phyloP scores from a whole-genome alignment of 2,329 filamentous ascomycete genomes.

The Juglanconis juglandina region DNA sequence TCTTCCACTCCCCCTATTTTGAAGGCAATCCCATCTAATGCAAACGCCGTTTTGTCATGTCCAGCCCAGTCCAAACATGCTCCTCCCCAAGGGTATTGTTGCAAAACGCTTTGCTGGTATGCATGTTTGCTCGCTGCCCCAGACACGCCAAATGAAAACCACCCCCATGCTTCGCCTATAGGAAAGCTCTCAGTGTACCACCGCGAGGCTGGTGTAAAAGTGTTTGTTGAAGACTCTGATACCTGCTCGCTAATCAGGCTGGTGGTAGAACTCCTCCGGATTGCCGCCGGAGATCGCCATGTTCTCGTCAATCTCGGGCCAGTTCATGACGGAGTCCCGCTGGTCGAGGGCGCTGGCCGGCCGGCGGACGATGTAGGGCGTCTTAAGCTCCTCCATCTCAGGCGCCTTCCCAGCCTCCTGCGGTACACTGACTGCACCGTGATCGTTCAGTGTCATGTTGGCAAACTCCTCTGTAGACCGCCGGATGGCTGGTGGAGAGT shows the following conservation, averaged over 20 bases:
- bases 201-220: no score
- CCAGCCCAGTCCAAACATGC: neutral
- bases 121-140: neutral
- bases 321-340: constrained; percentile 12
- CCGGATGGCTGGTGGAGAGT: constrained; percentile 3
- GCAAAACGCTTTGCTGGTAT: neutral
- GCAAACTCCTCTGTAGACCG: constrained; percentile 15
- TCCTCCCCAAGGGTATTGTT: neutral
- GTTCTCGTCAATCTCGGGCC: constrained; percentile 14
- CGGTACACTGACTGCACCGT: neutral
- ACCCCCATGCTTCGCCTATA: no score
- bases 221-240: no score
- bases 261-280: constrained; percentile 18
- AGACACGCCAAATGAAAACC: neutral
- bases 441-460: constrained; percentile 11
- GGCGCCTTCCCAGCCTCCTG: constrained; percentile 1
- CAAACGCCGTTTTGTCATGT: constrained; percentile 2
- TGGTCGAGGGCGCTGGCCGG: constrained; percentile 14
- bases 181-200: neutral
- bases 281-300: constrained; percentile 10
- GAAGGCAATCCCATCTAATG: neutral
- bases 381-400: constrained; percentile 17
- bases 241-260: neutral
- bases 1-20: neutral
- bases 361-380: constrained; percentile 16